Evolutionary conservation across 2,329 filamentous ascomycete genomes (phyloP), one percentile per base, ranked within the genome.

Genomic region (Curvularia sp.): DNA sequence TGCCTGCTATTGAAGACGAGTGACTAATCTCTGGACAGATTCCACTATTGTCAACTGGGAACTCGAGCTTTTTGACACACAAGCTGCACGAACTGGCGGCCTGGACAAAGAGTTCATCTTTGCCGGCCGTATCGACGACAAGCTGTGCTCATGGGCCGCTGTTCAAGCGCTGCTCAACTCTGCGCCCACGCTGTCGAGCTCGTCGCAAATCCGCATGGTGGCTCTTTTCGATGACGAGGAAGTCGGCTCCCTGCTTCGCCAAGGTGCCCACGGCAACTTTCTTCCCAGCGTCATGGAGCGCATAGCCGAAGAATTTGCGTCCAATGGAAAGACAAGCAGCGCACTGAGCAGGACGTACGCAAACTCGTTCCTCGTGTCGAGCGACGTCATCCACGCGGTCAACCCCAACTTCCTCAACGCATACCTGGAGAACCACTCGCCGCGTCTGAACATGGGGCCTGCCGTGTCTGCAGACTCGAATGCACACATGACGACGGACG

Each of bases 191-290:
- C 65, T 73, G 41, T 80, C 84, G 1, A 75, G 81, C 9, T 85
- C 89, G 59, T 84, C 88, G n/a, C 85, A 89, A 53, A 87, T 98
- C 78, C 96, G 96, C 79, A 83, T 97, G 54, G 91, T 95, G 34
- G 93, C 90, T n/a, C 88, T 97, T 69, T 98, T 98, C 72, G 95
- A 98, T 74, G 91, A 97, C 71, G 95, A 99, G 78, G 95, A 99
- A 78, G 96, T 99, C 60, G 95, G 95, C 60, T 96, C 91, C 25
- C 83, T 92, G 8, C 86, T 97, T 49, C 90, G 94, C 55, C 94
- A 98, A 80, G 95, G 95, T 60, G 95, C 95, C 5, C 85, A 86
- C 52, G 89, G 91, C 55, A 98, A 97, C 81, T 96, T 97, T 81
- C 84, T 98, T 56, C 90, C 92, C 39, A 84, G 85, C 36, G 86